A percentile compares a stretch with the other conserved stretches of the same genome.
These are phyloP conservation scores for Ascochyta koolunga DNA, from an alignment of 2,329 filamentous ascomycete species.

Conservation along the genomic window DNA sequence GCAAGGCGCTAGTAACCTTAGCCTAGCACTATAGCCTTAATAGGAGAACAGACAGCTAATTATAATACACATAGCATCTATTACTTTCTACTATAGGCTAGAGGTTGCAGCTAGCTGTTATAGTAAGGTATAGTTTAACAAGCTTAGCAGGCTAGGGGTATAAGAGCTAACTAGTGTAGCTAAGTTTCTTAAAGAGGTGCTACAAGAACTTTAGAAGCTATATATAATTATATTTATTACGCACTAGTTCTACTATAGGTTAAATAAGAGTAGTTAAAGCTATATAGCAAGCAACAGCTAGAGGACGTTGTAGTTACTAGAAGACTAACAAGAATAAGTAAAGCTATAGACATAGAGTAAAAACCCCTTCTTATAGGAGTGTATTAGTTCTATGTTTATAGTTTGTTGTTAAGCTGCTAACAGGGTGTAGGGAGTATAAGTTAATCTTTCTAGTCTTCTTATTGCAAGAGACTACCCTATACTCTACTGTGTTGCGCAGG, in stretches of 20 bases:
- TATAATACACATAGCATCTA: not conserved
- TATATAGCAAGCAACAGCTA: not conserved
- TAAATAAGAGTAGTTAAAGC: not conserved
- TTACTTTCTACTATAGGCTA: constrained; percentile 1
- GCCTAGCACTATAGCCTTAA: not conserved
- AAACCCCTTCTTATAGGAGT: not conserved
- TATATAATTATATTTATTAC: not conserved
- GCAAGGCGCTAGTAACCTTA: not conserved
- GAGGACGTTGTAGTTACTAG: not conserved
- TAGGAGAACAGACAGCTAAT: not conserved
- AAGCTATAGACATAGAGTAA: not conserved
- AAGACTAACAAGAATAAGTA: not conserved
- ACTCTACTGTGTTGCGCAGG: not conserved
- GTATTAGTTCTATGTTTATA: not conserved
- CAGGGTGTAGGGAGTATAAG: not conserved
- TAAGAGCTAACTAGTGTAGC: not conserved
- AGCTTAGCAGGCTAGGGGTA: not conserved
- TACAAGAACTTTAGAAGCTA: not conserved
- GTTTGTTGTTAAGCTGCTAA: constrained; percentile 1
- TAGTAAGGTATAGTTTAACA: constrained; percentile 2
- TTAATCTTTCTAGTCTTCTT: not conserved
- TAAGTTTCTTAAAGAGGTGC: not conserved
- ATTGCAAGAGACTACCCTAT: not conserved
- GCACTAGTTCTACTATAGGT: not conserved
- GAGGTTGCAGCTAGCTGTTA: constrained; percentile 1